phyloP scores from a whole-genome alignment of 345 rosid genomes.

The Isatis tinctoria region DNA sequence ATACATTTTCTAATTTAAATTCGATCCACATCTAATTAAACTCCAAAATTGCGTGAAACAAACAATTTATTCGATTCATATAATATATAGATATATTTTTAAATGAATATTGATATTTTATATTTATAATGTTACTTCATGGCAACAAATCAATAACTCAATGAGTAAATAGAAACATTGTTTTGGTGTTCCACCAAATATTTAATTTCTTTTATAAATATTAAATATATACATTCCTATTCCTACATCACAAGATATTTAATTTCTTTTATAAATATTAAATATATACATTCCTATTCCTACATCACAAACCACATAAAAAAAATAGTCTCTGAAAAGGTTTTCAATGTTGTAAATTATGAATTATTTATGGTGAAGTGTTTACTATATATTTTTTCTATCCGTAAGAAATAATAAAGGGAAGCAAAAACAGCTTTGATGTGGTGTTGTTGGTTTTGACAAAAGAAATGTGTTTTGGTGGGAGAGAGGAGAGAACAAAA shows the following conservation, averaged over 20 bases:
- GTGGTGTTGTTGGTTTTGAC: no score
- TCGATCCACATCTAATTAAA: neutral
- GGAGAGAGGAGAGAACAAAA: no score
- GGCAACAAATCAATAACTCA: neutral
- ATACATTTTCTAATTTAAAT: neutral
- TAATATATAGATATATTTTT: neutral
- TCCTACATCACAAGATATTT: neutral
- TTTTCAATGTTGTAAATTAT: no score
- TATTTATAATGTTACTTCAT: neutral
- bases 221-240: neutral
- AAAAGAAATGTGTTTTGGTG: no score
- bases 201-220: neutral
- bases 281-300: neutral
- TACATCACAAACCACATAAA: neutral
- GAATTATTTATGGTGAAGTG: no score
- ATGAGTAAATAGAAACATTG: neutral
- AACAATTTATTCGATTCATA: neutral
- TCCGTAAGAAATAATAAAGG: no score
- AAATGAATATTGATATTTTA: neutral
- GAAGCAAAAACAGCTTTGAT: no score
- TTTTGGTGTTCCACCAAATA: neutral
- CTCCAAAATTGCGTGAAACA: neutral
- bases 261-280: neutral
- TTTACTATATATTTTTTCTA: no score
- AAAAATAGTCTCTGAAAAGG: neutral